These are phyloP conservation scores for Cladophialophora exuberans DNA, from an alignment of 2,329 filamentous ascomycete genomes.

Conservation along the genomic window DNA sequence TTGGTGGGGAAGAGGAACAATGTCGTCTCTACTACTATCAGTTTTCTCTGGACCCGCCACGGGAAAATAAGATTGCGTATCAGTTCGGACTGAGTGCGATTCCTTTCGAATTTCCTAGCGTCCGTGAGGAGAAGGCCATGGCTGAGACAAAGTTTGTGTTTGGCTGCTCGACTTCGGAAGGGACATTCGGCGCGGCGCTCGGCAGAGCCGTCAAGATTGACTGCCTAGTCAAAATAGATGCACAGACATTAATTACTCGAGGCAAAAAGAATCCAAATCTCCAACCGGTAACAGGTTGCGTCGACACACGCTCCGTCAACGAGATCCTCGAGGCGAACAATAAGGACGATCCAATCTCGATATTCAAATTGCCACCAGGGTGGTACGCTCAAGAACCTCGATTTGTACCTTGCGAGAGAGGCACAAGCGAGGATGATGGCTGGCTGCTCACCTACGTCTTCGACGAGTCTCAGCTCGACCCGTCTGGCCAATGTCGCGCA, in stretches of 20 bases:
- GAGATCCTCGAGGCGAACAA: conserved; percentile 55
- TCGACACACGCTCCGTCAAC: conserved; percentile 60
- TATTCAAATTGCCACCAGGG: conserved; percentile 63
- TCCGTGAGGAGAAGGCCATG: conserved; percentile 62
- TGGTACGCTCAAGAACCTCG: conserved; percentile 70
- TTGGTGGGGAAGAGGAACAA: conserved; percentile 60
- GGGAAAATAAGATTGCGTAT: conserved; percentile 52
- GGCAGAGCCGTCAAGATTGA: conserved; percentile 70
- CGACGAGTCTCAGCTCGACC: conserved; percentile 67
- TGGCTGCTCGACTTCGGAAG: conserved; percentile 64
- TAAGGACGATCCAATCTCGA: conserved; percentile 59
- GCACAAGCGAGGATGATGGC: conserved; percentile 63
- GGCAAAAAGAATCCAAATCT: conserved; percentile 53
- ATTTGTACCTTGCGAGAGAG: conserved; percentile 58
- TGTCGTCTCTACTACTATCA: conserved; percentile 72
- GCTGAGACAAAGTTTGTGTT: conserved; percentile 63
- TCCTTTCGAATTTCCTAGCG: conserved; percentile 69
- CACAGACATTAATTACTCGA: conserved; percentile 54
- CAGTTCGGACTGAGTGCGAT: conserved; percentile 69
- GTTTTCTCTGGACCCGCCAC: conserved; percentile 46
- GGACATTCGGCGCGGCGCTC: conserved; percentile 62
- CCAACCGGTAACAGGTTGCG: conserved; percentile 59
- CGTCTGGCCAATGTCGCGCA: conserved; percentile 49
- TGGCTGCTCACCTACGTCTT: conserved; percentile 72
- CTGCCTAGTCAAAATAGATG: conserved; percentile 65